These are phyloP conservation scores for Breynia disticha DNA, from an alignment of 441 rosid species.

Conservation along the genomic window DNA sequence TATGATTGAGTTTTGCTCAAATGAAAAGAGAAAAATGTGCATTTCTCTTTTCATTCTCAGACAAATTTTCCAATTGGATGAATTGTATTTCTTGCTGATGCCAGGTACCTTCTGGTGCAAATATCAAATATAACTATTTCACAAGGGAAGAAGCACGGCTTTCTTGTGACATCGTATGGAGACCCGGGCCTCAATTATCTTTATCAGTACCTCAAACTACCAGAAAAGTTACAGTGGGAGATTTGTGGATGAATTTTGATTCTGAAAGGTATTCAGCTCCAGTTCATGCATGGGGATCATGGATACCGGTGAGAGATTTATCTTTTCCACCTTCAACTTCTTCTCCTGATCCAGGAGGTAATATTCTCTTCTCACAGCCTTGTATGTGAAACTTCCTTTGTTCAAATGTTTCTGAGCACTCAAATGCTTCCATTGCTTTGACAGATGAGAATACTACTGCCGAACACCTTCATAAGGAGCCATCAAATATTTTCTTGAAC, in stretches of 20 bases:
- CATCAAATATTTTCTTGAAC: slow-evolving; percentile 26
- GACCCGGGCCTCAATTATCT: slow-evolving; percentile 81
- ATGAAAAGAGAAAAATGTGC: too few species aligned
- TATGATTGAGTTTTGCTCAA: neutral
- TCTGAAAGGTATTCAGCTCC: slow-evolving; percentile 27
- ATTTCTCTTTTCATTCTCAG: neutral
- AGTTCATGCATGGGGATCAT: slow-evolving; percentile 57
- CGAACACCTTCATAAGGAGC: slow-evolving; percentile 19
- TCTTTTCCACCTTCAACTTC: slow-evolving; percentile 25
- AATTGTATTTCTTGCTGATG: slow-evolving; percentile 13
- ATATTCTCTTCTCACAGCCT: slow-evolving; percentile 27
- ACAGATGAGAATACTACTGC: slow-evolving; percentile 54
- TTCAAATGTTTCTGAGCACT: slow-evolving; percentile 68
- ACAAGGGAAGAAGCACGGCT: slow-evolving; percentile 38
- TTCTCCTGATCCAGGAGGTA: slow-evolving; percentile 47
- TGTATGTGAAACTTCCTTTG: slow-evolving; percentile 18
- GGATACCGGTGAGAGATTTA: slow-evolving; percentile 53
- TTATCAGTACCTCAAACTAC: slow-evolving; percentile 42
- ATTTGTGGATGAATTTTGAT: slow-evolving; percentile 59
- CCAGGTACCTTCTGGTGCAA: slow-evolving; percentile 67
- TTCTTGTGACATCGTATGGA: slow-evolving; percentile 55
- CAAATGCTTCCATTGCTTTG: slow-evolving; percentile 88
- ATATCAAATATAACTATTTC: slow-evolving; percentile 79
- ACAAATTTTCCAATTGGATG: neutral
- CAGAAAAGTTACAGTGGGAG: slow-evolving; percentile 49